Base-by-base conservation (phyloP, 2,329 filamentous ascomycete genomes). In the Microcyclosporella mali region DNA sequence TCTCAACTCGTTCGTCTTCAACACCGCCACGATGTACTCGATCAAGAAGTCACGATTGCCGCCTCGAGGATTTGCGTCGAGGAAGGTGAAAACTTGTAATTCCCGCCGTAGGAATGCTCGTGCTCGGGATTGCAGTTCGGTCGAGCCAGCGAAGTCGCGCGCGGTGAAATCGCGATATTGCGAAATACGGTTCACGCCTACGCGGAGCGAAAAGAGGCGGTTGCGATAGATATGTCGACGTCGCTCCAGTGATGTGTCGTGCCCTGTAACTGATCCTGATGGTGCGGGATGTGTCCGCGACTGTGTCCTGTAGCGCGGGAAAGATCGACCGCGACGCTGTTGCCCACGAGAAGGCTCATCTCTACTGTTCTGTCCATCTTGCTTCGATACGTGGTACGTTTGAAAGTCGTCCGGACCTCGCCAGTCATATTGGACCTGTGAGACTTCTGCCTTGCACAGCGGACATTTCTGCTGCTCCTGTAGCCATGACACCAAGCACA, bases 401-500 rank as follows among this genome's bases (percentile, higher is more conserved):
- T 82, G 81, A 56, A 70, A 79, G 37, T 72, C 66, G 1, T 71
- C 61, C 10, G 70, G 66, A 15, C 74, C 69, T 14, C 65, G 63
- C 55, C 80, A 78, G 49, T 80, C 75, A 62, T 89, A 84, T 51
- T 80, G 75, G 36, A 94, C 79, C 16, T 75, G 71, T 9, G 61
- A 68, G 31, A 81, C 66, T 47, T 71, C 63, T 16, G 67, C 61
- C 40, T 64, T 66, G 77, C 89, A 97, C 40, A 95, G 71, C 14
- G 90, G 89, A 58, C 89, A 95, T 36, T 72, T 76, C 1, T 81
- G 72, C 8, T 78, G 77, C 50, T 84, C 72, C 53, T 88, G 75
- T 4, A 94, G 70, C 89, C 90, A 95, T 65, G 76, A 88, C 16
- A 82, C 67, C 4, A 95, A 75, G 63, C 89, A 97, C 10, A 87